Conservation (phyloP, 2,329 filamentous ascomycete genomes). For the Ceratocystis eucalypticola region DNA sequence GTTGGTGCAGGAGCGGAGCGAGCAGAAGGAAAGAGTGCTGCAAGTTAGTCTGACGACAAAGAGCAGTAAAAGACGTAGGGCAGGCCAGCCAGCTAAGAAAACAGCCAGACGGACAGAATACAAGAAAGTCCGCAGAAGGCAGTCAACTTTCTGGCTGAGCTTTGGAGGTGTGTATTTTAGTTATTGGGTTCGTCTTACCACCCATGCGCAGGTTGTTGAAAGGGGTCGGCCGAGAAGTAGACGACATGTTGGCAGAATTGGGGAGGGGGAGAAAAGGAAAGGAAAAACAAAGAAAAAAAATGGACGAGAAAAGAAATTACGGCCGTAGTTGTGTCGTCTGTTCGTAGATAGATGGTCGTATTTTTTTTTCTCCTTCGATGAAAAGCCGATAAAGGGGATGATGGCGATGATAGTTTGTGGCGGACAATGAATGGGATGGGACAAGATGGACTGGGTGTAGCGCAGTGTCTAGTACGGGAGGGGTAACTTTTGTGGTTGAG, state of each 20-base stretch:
- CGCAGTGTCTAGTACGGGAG: slow-evolving; percentile 16
- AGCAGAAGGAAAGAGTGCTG: neutral
- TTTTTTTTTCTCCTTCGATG: slow-evolving; percentile 8
- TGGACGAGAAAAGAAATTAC: neutral
- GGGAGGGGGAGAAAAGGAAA: neutral
- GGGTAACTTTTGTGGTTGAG: slow-evolving; percentile 17
- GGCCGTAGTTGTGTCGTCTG: neutral
- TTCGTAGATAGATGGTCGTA: neutral
- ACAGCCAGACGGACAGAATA: neutral
- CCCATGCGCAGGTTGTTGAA: slow-evolving; percentile 87
- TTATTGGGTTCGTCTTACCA: slow-evolving; percentile 49
- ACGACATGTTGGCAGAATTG: slow-evolving; percentile 12
- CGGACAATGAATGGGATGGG: slow-evolving; percentile 9
- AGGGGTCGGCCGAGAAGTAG: slow-evolving; percentile 56
- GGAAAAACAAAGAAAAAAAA: slow-evolving; percentile 1
- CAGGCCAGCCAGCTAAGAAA: slow-evolving; percentile 8
- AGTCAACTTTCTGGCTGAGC: slow-evolving; percentile 4
- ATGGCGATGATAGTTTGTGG: slow-evolving; percentile 10
- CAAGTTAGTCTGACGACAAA: neutral
- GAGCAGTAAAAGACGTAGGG: neutral
- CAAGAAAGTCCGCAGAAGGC: neutral
- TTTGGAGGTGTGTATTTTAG: slow-evolving; percentile 3
- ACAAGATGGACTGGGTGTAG: slow-evolving; percentile 6
- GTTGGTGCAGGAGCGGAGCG: neutral
- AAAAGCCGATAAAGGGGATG: neutral